Conservation (phyloP, 148 eudicot species). For the Nepenthes mirabilis region DNA sequence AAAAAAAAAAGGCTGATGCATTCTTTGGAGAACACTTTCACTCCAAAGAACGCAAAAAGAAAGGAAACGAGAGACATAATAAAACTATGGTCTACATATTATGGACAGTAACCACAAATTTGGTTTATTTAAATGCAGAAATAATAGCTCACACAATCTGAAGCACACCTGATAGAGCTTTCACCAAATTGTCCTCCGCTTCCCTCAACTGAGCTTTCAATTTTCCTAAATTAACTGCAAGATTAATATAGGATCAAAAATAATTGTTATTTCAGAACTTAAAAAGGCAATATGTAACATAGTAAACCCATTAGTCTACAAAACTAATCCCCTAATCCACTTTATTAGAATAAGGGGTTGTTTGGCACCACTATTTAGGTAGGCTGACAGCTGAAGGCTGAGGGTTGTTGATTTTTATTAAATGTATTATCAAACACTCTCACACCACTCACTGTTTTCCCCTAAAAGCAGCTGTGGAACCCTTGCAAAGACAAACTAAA, state of each 20-base stretch:
- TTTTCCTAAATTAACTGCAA: slow-evolving; percentile 47
- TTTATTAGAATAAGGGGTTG: not conserved
- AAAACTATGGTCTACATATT: too few species aligned
- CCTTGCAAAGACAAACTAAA: too few species aligned
- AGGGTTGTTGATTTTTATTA: not conserved
- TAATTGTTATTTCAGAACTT: not conserved
- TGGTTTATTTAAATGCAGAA: too few species aligned
- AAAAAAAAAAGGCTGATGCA: not conserved
- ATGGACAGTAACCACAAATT: too few species aligned
- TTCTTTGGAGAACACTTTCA: too few species aligned
- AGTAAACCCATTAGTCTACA: not conserved
- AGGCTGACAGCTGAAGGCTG: not conserved
- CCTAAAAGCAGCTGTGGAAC: too few species aligned
- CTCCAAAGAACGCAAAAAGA: too few species aligned
- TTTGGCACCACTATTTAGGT: too few species aligned
- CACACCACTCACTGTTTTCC: too few species aligned
- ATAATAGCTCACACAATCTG: too few species aligned
- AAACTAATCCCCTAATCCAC: not conserved
- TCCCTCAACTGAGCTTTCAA: slow-evolving; percentile 66
- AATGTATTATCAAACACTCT: too few species aligned
- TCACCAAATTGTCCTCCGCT: slow-evolving; percentile 63
- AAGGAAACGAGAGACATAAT: too few species aligned
- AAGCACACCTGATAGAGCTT: slow-evolving; percentile 54
- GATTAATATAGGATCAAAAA: not conserved
- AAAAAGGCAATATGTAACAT: not conserved